Conservation (phyloP, 257 asterid species). For the Prunella vulgaris region DNA sequence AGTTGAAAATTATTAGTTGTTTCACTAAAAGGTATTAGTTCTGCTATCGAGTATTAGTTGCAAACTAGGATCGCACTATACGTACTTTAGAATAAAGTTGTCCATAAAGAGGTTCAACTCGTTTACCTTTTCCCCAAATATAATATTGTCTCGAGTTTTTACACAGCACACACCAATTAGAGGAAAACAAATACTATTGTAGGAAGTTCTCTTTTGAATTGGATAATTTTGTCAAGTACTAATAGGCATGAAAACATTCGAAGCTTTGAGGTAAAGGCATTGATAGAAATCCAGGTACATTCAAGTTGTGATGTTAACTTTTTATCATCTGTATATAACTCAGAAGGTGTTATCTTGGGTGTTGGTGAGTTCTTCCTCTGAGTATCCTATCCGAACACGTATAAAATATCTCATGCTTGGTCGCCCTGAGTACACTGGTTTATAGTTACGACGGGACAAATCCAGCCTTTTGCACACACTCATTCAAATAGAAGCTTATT, state of each 20-base stretch:
- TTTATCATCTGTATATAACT: not conserved
- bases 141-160: not conserved
- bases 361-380: no score
- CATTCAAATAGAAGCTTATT: not conserved
- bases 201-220: not conserved
- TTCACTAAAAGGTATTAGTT: no score
- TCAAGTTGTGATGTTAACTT: not conserved
- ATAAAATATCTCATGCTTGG: not conserved
- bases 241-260: not conserved
- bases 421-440: not conserved
- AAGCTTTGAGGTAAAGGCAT: not conserved
- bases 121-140: not conserved
- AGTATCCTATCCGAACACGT: not conserved
- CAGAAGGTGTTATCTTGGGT: not conserved
- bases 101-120: not conserved
- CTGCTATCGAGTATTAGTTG: no score
- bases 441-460: not conserved
- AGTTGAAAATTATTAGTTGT: no score
- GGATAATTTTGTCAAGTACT: not conserved
- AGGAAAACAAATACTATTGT: not conserved
- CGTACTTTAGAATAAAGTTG: no score
- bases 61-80: no score
- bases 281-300: not conserved
- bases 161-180: not conserved
- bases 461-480: not conserved